Base-by-base conservation (phyloP, 2,329 filamentous ascomycete species). In the Phoma sp. region DNA sequence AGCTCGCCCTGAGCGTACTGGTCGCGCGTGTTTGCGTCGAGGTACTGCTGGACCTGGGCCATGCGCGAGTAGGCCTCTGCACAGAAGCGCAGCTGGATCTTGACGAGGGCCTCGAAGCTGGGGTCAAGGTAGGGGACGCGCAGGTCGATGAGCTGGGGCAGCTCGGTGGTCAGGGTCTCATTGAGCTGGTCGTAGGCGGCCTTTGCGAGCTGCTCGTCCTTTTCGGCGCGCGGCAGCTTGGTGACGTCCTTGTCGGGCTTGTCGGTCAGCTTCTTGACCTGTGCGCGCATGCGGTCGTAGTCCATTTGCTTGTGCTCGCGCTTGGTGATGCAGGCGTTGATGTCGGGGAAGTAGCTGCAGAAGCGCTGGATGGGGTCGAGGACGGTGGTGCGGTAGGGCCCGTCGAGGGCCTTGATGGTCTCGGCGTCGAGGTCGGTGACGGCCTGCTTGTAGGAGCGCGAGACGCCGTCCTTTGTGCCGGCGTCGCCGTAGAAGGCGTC, bases 311-410 rank as follows among this genome's bases (percentile, higher is more conserved):
- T 99, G 84, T 99, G 91, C 71, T 96, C 90, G 70, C 96, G 91
- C 81, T 99, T 99, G 81, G 98, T 99, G 78, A 99, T 97, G 78
- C 94, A 97, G 80, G 97, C 92, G 78, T 99, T 99, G 73, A 99
- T 93, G 76, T 99, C 95, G 31, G 95, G 94, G 77, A 99, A 99
- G 81, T 99, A 99, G 65, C 92, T 91, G 80, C 94, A 98, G 81
- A 98, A 99, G 63, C 93, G 87, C 61, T 89, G 89, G 74, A 99
- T 99, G 37, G 95, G 95, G 68, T 99, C 95, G 43, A 99, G 84
- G 25, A 99, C 95, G 6, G 95, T 98, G 38, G 90, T 90, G 77
- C 91, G 86, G 79, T 97, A 99, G 41, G 95, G 96, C 3, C 95
- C 95, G 77, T 99, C 95, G 61, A 99, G 83, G 6, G 95, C 95